A percentile compares a stretch with the other conserved stretches of the same genome.
These are phyloP conservation scores for Coelastrella sp. DNA, from an alignment of 139 green algal species.

Conservation along the genomic window DNA sequence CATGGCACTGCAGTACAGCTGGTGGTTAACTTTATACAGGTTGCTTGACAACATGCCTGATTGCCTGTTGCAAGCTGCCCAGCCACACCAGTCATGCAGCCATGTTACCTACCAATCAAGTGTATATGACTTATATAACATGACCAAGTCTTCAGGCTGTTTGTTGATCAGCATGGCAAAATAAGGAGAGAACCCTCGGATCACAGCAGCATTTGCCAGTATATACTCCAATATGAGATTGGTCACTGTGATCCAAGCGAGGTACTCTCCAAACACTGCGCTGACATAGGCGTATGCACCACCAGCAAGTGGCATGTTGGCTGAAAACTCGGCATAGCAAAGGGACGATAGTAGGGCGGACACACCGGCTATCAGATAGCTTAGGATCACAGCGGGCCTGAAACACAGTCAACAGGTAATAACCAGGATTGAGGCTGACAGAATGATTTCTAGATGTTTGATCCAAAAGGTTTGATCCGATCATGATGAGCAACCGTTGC, in stretches of 20 bases:
- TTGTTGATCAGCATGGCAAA: slow-evolving; percentile 43
- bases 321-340: slow-evolving; percentile 52
- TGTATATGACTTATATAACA: not conserved
- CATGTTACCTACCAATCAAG: slow-evolving; percentile 8
- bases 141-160: not conserved
- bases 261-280: slow-evolving; percentile 34
- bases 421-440: too few relatives aligned
- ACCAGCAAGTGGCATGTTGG: slow-evolving; percentile 38
- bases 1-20: too few relatives aligned
- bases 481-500: too few relatives aligned
- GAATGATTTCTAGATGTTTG: too few relatives aligned
- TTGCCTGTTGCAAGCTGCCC: too few relatives aligned
- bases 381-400: slow-evolving; percentile 47
- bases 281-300: slow-evolving; percentile 30
- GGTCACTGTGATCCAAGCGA: slow-evolving; percentile 35
- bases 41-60: too few relatives aligned
- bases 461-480: too few relatives aligned
- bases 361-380: slow-evolving; percentile 50
- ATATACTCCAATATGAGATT: slow-evolving; percentile 68
- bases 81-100: too few relatives aligned
- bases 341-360: slow-evolving; percentile 57
- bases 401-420: not conserved
- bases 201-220: slow-evolving; percentile 67
- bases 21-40: too few relatives aligned
- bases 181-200: slow-evolving; percentile 67